Conservation (phyloP, 2,329 filamentous ascomycete species). For the Trichophyton benhamiae region DNA sequence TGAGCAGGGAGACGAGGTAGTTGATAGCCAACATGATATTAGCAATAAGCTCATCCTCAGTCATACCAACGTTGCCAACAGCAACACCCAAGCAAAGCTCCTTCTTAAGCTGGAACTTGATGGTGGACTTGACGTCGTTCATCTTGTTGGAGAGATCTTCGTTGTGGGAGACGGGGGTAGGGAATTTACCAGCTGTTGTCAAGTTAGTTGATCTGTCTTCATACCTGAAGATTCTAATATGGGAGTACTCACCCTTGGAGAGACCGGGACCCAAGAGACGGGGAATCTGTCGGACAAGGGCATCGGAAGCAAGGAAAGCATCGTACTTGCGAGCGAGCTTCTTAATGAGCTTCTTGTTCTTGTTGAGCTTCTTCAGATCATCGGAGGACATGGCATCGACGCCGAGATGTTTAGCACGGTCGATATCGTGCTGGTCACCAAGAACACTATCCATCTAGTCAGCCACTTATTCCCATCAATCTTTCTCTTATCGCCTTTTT, state of each 20-base stretch:
- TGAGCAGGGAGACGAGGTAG: constrained; percentile 97
- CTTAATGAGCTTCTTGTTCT: constrained; percentile 99
- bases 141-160: constrained; percentile 92
- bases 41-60: constrained; percentile 82
- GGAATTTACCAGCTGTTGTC: constrained; percentile 88
- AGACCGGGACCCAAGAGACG: constrained; percentile 98
- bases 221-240: neutral
- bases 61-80: constrained; percentile 97
- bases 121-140: constrained; percentile 99
- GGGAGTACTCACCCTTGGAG: constrained; percentile 61
- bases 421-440: constrained; percentile 95
- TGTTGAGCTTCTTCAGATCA: constrained; percentile 99
- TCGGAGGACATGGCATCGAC: constrained; percentile 97
- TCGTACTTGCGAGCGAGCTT: constrained; percentile 99
- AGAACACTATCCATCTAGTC: constrained; percentile 48
- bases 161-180: constrained; percentile 90
- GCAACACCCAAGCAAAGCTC: constrained; percentile 99
- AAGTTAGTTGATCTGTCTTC: constrained; percentile 17
- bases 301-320: constrained; percentile 93
- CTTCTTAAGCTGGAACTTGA: constrained; percentile 99
- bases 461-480: neutral
- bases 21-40: constrained; percentile 99
- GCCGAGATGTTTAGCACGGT: constrained; percentile 98
- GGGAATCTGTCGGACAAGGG: constrained; percentile 98
- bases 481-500: neutral